phyloP scores from a whole-genome alignment of 2,329 filamentous ascomycete species.

The Epicoccum sorghinum region DNA sequence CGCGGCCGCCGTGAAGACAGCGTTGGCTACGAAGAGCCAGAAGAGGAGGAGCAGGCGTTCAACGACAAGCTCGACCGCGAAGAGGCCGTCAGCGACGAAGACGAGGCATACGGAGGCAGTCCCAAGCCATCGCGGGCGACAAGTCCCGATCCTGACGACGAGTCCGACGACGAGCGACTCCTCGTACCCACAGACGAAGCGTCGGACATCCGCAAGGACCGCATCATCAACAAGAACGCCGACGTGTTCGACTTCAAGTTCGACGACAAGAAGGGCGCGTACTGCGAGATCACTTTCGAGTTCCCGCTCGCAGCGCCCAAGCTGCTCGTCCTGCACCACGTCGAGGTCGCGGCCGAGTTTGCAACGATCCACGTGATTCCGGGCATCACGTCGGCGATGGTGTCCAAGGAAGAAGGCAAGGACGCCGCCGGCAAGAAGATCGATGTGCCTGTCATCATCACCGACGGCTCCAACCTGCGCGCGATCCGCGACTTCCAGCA shows the following conservation, averaged over 20 bases:
- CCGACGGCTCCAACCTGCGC: conserved; percentile 82
- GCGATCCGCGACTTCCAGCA: conserved; percentile 90
- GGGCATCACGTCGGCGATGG: conserved; percentile 74
- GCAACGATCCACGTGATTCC: conserved; percentile 87
- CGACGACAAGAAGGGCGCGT: conserved; percentile 73
- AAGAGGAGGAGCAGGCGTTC: conserved; percentile 85
- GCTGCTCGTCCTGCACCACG: conserved; percentile 88
- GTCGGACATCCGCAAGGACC: conserved; percentile 39
- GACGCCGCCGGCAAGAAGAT: conserved; percentile 58
- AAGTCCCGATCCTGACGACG: conserved; percentile 38
- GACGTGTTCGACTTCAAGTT: conserved; percentile 81
- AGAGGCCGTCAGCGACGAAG: conserved; percentile 58
- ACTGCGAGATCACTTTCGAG: conserved; percentile 81
- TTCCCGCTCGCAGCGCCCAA: conserved; percentile 84
- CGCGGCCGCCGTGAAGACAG: conserved; percentile 79
- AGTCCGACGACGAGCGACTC: conserved; percentile 32
- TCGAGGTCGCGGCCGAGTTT: conserved; percentile 78
- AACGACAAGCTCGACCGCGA: conserved; percentile 67
- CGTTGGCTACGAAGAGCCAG: conserved; percentile 88
- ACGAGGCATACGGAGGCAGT: conserved; percentile 59
- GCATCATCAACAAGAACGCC: conserved; percentile 54
- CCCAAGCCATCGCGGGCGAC: conserved; percentile 46
- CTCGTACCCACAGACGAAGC: conserved; percentile 37
- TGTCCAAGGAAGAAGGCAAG: conserved; percentile 60
- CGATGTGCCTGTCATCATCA: conserved; percentile 64